Base-by-base conservation (phyloP, 208 protist species). In the Leishmania tarentolae region DNA sequence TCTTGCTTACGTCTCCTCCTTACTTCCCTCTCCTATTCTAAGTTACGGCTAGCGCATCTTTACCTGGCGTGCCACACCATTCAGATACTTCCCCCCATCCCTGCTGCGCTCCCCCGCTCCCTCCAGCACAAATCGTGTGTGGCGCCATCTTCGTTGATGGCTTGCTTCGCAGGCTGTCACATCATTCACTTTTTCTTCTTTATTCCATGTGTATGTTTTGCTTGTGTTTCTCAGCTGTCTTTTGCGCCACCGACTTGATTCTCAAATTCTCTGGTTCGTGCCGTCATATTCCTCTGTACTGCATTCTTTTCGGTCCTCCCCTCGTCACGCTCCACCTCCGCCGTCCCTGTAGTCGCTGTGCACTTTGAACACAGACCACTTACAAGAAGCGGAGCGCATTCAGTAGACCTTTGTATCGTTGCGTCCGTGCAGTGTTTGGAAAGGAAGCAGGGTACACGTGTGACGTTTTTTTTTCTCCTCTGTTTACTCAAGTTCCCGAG, bases 401-500 rank as follows among this genome's bases (percentile, higher is more conserved):
- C n/a, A 9, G 57, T 31, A 63, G 28, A 8, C 24, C 28, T 35
- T 21, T 19, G 28, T 63, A 9, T 63, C 57, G 4, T 28, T 31
- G 9, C n/a, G 1, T 6, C 28, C n/a, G 28, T 63, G 57, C 8
- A 63, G 57, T 2, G n/a, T 31, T 35, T 15, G 57, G 57, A 31
- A 63, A 63, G 57, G n/a, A 63, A 31, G 2, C 8, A 28, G 31
- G 15, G 57, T 35, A 31, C 57, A 9, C 8, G n/a, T 11, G 57
- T 35, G 28, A 63, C 57, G 57, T 35, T 19, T 28, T 35, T 63
- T 63, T 28, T 63, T 19, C 46, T 65, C 50, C 47, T 70, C 42
- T 66, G 71, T 78, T 61, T 83, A 79, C 57, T n/a, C 28, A 28
- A 24, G 13, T n/a, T 8, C 57, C 57, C 13, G 24, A 31, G 28